Evolutionary conservation across 1,284 basidiomycete genomes (phyloP).

Genomic region (Grifola frondosa): DNA sequence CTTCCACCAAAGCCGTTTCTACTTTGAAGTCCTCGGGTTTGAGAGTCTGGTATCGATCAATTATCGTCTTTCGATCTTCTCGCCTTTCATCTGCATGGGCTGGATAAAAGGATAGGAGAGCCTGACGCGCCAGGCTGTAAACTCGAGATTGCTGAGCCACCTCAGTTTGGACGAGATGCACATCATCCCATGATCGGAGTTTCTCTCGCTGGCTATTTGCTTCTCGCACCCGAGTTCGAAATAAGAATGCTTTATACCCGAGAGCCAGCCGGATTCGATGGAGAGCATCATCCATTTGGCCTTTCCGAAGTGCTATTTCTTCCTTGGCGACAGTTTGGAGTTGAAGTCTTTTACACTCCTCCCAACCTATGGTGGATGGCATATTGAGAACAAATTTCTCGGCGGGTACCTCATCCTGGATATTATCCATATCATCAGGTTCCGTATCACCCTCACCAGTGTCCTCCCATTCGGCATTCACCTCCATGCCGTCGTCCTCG

Average conservation of each 20-base stretch:
- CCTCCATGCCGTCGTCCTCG: too few species aligned
- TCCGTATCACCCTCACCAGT: too few species aligned
- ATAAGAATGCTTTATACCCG: conserved; percentile 2
- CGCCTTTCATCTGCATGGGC: too few species aligned
- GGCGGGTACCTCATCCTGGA: too few species aligned
- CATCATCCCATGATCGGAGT: conserved; percentile 1
- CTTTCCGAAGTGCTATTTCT: background rate
- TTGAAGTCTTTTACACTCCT: background rate
- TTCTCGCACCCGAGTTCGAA: background rate
- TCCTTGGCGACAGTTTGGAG: background rate
- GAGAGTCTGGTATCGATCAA: too few species aligned
- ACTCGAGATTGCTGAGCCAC: background rate
- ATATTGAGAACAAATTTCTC: background rate
- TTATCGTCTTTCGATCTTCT: too few species aligned
- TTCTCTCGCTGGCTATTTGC: background rate
- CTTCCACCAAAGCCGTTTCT: background rate
- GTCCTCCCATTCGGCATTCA: background rate
- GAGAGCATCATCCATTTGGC: conserved; percentile 3
- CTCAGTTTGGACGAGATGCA: background rate
- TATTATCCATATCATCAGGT: background rate
- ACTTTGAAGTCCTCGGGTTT: conserved; percentile 1
- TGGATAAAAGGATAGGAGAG: too few species aligned
- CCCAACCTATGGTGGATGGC: background rate
- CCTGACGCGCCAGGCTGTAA: background rate
- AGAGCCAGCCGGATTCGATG: background rate